These are phyloP conservation scores for Strobilomyces dryophilus DNA, from an alignment of 768 basidiomycete genomes.

Conservation along the genomic window DNA sequence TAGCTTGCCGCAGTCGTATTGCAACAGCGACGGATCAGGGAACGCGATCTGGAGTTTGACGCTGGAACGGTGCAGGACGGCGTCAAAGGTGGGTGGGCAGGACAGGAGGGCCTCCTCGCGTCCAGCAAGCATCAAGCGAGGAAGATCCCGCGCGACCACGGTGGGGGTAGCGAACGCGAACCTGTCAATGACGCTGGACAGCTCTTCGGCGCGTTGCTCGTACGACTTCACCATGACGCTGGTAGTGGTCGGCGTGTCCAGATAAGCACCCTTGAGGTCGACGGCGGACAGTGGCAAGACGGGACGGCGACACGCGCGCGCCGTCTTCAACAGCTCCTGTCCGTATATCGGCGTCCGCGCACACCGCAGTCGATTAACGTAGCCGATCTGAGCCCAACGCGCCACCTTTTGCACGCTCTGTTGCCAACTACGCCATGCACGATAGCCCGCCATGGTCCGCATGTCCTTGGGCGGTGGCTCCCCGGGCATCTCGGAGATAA, in stretches of 20 bases:
- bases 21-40: slow-evolving; percentile 82
- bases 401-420: slow-evolving; percentile 48
- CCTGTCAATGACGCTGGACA: slow-evolving; percentile 50
- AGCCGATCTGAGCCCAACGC: slow-evolving; percentile 67
- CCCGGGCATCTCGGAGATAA: slow-evolving; percentile 49
- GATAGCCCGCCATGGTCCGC: slow-evolving; percentile 72
- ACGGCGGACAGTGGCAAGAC: slow-evolving; percentile 50
- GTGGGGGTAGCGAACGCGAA: slow-evolving; percentile 83
- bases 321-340: slow-evolving; percentile 42
- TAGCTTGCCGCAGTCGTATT: slow-evolving; percentile 96
- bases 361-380: slow-evolving; percentile 75
- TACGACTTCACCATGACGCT: slow-evolving; percentile 63
- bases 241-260: slow-evolving; percentile 40
- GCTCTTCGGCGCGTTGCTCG: slow-evolving; percentile 49
- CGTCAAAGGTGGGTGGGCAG: slow-evolving; percentile 54
- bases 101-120: slow-evolving; percentile 24
- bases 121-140: slow-evolving; percentile 55
- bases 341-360: slow-evolving; percentile 40
- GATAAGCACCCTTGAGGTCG: slow-evolving; percentile 34
- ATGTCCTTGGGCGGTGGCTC: slow-evolving; percentile 70
- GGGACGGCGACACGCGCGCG: slow-evolving; percentile 37
- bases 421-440: slow-evolving; percentile 44
- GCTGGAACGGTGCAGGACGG: slow-evolving; percentile 60
- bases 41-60: slow-evolving; percentile 93
- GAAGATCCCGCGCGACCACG: slow-evolving; percentile 72